Evolutionary conservation across 140 eudicot genomes (phyloP).

Genomic region (Senecio squalidus): DNA sequence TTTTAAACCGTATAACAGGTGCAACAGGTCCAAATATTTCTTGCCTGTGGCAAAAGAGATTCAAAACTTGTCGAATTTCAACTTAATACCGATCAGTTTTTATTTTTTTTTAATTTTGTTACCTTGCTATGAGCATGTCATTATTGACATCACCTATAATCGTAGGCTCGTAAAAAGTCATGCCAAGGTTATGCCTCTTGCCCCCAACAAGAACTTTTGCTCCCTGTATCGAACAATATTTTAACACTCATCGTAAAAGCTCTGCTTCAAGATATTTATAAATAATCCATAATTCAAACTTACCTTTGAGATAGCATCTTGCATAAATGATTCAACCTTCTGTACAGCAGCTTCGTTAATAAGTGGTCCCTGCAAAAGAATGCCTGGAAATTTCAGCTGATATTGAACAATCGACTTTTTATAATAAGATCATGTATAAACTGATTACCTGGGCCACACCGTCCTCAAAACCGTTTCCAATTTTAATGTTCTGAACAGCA

Average conservation of each 20-base stretch:
- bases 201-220: constrained; percentile 81
- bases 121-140: constrained; percentile 89
- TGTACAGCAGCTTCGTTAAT: constrained; percentile 86
- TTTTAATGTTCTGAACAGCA: constrained; percentile 76
- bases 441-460: constrained; percentile 68
- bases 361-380: constrained; percentile 76
- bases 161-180: constrained; percentile 86
- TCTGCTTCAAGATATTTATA: not conserved
- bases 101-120: not conserved
- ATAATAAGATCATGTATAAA: not conserved
- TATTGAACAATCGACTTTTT: not conserved
- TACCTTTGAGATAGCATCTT: constrained; percentile 91
- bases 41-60: constrained; percentile 39
- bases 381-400: not conserved
- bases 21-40: constrained; percentile 98
- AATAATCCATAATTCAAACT: constrained; percentile 9
- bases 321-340: constrained; percentile 45
- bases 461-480: constrained; percentile 81
- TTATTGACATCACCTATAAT: constrained; percentile 62
- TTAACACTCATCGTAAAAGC: not conserved
- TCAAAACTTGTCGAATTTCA: not conserved
- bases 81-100: not conserved
- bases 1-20: constrained; percentile 74
- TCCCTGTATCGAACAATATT: constrained; percentile 43
- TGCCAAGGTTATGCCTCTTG: constrained; percentile 80